phyloP scores from a whole-genome alignment of 2,329 filamentous ascomycete species.

The Orbilia oligospora region DNA sequence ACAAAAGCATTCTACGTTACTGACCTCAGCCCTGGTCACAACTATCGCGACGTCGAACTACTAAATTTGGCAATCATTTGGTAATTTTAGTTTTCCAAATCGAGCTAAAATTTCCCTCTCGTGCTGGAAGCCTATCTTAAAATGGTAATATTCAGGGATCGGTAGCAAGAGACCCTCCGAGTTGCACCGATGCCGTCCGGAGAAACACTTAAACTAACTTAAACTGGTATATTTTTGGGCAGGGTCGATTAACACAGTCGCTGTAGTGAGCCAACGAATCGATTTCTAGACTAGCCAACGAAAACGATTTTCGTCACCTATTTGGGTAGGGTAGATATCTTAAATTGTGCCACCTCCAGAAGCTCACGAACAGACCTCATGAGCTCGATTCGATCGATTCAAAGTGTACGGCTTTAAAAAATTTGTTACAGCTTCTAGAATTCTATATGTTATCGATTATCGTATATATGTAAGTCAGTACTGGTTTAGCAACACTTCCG shows the following conservation, averaged over 20 bases:
- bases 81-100: constrained; percentile 5
- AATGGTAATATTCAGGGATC: constrained; percentile 25
- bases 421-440: too few species aligned
- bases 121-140: not conserved
- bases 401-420: too few species aligned
- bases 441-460: not conserved
- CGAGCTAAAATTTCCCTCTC: constrained; percentile 25
- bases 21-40: not conserved
- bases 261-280: too few species aligned
- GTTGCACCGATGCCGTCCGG: constrained; percentile 9
- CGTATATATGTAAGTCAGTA: too few species aligned
- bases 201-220: too few species aligned
- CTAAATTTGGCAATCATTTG: not conserved
- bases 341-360: too few species aligned
- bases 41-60: constrained; percentile 8
- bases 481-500: too few species aligned
- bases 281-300: not conserved
- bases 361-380: too few species aligned
- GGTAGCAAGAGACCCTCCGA: constrained; percentile 25
- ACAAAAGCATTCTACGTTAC: not conserved
- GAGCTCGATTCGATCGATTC: too few species aligned
- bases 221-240: not conserved
- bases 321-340: not conserved
- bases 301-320: not conserved
- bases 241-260: too few species aligned